Evolutionary conservation across 495 filamentous ascomycete species (phyloP).

Genomic region (Corynascus novoguineensis): DNA sequence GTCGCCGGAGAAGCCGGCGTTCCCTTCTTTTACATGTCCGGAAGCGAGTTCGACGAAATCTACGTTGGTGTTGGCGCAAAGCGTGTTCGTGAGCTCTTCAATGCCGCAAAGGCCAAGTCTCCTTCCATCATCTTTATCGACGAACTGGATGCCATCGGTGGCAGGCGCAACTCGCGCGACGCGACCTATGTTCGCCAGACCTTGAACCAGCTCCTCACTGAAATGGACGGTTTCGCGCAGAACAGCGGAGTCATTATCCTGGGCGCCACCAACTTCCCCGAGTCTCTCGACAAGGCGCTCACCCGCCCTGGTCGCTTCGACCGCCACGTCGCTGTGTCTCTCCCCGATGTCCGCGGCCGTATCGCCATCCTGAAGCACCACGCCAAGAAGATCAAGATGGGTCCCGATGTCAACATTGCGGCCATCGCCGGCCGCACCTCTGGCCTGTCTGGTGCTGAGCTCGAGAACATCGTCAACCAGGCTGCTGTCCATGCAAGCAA

Average conservation of each 20-base stretch:
- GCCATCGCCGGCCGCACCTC: constrained; percentile 79
- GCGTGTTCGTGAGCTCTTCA: constrained; percentile 94
- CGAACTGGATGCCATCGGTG: constrained; percentile 93
- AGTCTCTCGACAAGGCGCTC: constrained; percentile 88
- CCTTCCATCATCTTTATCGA: constrained; percentile 98
- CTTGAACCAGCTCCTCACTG: constrained; percentile 94
- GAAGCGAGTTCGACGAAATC: constrained; percentile 95
- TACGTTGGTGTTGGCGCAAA: constrained; percentile 98
- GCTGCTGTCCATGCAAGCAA: constrained; percentile 88
- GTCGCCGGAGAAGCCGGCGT: constrained; percentile 97
- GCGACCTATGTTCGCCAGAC: constrained; percentile 97
- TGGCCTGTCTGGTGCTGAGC: constrained; percentile 89
- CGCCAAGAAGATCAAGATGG: constrained; percentile 76
- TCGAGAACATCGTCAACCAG: constrained; percentile 96
- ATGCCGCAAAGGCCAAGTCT: constrained; percentile 75
- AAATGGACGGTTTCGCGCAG: constrained; percentile 94
- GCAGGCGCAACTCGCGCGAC: constrained; percentile 87
- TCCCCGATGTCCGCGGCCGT: constrained; percentile 92
- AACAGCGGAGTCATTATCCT: constrained; percentile 91
- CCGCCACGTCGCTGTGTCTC: constrained; percentile 76
- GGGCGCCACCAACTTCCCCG: constrained; percentile 91
- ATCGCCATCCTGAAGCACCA: constrained; percentile 89
- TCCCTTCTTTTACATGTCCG: constrained; percentile 99
- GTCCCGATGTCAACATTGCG: constrained; percentile 71
- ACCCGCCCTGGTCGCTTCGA: constrained; percentile 95